phyloP scores from a whole-genome alignment of 2,329 filamentous ascomycete species.

The Aspergillus sp. region DNA sequence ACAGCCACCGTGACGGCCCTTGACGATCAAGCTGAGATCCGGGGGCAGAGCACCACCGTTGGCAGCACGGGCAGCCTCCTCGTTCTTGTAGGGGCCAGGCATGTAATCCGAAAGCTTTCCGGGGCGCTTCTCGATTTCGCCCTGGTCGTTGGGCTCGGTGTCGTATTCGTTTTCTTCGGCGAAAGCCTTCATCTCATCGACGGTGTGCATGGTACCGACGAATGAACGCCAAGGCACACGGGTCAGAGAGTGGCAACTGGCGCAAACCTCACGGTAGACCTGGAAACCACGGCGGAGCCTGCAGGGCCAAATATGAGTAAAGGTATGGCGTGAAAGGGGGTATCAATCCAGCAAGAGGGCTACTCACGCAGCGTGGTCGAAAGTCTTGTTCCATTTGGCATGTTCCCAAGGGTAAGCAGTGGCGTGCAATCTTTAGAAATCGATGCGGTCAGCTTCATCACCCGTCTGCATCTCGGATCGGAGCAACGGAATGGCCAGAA shows the following conservation, averaged over 20 bases:
- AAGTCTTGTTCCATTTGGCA: constrained; percentile 86
- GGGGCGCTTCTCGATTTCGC: constrained; percentile 95
- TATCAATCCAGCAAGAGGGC: background rate
- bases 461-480: constrained; percentile 17
- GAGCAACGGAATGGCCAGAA: constrained; percentile 10
- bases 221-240: constrained; percentile 90
- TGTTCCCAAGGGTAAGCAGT: constrained; percentile 96
- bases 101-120: constrained; percentile 99
- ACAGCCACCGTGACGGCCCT: constrained; percentile 95
- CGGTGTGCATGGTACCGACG: constrained; percentile 87
- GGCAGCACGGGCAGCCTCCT: constrained; percentile 93
- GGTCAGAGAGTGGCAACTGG: constrained; percentile 92
- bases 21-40: constrained; percentile 95
- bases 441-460: constrained; percentile 22
- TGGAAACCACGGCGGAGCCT: constrained; percentile 98
- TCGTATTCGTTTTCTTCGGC: constrained; percentile 99
- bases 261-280: constrained; percentile 98
- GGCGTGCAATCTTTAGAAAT: constrained; percentile 70
- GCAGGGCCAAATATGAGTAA: constrained; percentile 19
- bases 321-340: background rate
- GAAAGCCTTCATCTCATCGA: constrained; percentile 95
- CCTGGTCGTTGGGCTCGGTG: constrained; percentile 94
- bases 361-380: constrained; percentile 91
- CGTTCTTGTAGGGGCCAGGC: constrained; percentile 93
- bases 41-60: constrained; percentile 98